phyloP scores from a whole-genome alignment of 306 rosid genomes.

The Alnus glutinosa region DNA sequence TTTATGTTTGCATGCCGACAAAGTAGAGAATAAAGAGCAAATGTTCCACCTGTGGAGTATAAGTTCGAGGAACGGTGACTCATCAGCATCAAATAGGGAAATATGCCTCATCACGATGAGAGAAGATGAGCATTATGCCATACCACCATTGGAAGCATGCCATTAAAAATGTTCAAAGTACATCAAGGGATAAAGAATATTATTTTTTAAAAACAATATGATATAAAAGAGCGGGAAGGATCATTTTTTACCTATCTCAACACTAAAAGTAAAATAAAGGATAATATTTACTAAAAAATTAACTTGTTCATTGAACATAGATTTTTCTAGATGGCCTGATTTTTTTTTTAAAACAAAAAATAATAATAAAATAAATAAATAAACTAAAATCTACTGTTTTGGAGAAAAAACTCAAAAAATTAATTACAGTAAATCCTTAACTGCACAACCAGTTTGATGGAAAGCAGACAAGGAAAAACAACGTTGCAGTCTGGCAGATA shows the following conservation, averaged over 20 bases:
- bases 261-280: neutral
- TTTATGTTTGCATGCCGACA: slow-evolving; percentile 34
- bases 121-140: neutral
- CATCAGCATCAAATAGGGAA: neutral
- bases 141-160: neutral
- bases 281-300: neutral
- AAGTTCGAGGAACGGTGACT: neutral
- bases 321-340: neutral
- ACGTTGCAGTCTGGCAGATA: neutral
- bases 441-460: neutral
- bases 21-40: slow-evolving; percentile 34
- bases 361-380: no score
- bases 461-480: neutral
- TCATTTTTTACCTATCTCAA: neutral
- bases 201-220: neutral
- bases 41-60: slow-evolving; percentile 51
- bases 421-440: neutral
- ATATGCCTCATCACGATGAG: neutral
- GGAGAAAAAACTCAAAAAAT: neutral
- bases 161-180: neutral
- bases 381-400: neutral
- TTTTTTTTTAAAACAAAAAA: neutral
- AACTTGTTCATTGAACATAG: neutral
- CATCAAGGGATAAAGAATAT: neutral
- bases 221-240: neutral